Percentiles rank a stretch among this genome's conserved stretches.
These are phyloP conservation scores for Anthoceros angustus DNA, from an alignment of 225 moss, liverwort and hornwort species.

Conservation along the genomic window DNA sequence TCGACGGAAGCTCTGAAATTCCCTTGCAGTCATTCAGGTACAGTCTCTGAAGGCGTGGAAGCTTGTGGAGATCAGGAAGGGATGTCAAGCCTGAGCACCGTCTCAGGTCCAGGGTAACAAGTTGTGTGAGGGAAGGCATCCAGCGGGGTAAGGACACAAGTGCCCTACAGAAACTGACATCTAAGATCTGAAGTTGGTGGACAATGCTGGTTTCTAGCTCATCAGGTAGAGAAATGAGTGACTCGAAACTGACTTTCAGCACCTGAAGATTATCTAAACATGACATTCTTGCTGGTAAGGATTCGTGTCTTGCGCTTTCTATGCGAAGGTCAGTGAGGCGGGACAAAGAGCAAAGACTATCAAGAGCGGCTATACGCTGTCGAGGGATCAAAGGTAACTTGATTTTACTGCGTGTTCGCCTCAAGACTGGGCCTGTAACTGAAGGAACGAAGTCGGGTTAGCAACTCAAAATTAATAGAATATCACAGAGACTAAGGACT, in stretches of 20 bases:
- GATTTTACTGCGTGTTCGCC: not conserved
- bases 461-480: too few species aligned
- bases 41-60: slow-evolving; percentile 8
- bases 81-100: not conserved
- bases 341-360: not conserved
- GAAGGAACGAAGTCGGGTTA: not conserved
- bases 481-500: not conserved
- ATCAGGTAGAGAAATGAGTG: not conserved
- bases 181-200: not conserved
- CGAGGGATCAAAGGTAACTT: not conserved
- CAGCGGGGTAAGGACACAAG: slow-evolving; percentile 7
- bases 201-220: not conserved
- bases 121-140: slow-evolving; percentile 11
- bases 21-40: slow-evolving; percentile 6
- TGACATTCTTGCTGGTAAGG: not conserved
- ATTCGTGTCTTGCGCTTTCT: not conserved
- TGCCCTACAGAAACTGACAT: not conserved
- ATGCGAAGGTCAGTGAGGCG: not conserved
- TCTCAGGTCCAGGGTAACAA: slow-evolving; percentile 2
- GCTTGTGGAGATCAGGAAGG: slow-evolving; percentile 12
- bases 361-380: not conserved
- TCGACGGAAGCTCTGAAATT: slow-evolving; percentile 4
- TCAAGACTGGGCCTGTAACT: not conserved
- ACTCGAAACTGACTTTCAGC: slow-evolving; percentile 1
- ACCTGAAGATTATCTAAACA: not conserved